These are phyloP conservation scores for Kodamaea leandrae DNA, from an alignment of 805 yeast genomes.

Conservation along the genomic window DNA sequence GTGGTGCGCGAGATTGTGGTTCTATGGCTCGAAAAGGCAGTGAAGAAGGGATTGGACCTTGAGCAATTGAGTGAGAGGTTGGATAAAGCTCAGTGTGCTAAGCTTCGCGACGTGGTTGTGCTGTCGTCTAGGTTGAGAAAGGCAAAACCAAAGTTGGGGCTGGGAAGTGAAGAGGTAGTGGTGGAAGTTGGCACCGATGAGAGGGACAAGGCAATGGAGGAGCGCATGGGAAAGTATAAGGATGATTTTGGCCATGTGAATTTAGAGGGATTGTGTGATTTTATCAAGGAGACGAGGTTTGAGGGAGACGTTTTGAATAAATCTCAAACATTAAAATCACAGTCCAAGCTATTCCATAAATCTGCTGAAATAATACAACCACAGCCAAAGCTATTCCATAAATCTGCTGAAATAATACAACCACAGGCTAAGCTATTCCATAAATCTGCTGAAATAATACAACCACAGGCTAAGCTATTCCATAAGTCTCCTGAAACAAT, in stretches of 20 bases:
- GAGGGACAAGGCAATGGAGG: neutral
- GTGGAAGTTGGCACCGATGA: neutral
- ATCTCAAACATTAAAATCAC: too few relatives aligned
- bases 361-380: too few relatives aligned
- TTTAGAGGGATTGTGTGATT: conserved; percentile 8
- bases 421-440: too few relatives aligned
- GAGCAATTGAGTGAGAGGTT: neutral
- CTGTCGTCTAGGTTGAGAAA: neutral
- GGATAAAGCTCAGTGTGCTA: neutral
- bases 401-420: too few relatives aligned
- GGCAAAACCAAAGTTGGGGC: neutral
- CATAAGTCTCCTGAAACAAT: too few relatives aligned
- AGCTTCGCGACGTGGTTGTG: neutral
- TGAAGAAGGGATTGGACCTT: conserved; percentile 1
- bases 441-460: too few relatives aligned
- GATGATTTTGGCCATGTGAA: conserved; percentile 3
- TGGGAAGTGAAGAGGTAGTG: neutral
- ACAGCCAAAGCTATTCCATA: too few relatives aligned
- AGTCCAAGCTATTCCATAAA: too few relatives aligned
- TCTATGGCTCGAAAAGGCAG: conserved; percentile 1
- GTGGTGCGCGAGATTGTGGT: neutral
- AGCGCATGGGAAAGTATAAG: neutral
- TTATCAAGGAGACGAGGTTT: conserved; percentile 4
- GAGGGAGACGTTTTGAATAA: neutral
- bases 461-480: too few relatives aligned